Conservation (phyloP, 768 basidiomycete species). For the Lentinula sp. region DNA sequence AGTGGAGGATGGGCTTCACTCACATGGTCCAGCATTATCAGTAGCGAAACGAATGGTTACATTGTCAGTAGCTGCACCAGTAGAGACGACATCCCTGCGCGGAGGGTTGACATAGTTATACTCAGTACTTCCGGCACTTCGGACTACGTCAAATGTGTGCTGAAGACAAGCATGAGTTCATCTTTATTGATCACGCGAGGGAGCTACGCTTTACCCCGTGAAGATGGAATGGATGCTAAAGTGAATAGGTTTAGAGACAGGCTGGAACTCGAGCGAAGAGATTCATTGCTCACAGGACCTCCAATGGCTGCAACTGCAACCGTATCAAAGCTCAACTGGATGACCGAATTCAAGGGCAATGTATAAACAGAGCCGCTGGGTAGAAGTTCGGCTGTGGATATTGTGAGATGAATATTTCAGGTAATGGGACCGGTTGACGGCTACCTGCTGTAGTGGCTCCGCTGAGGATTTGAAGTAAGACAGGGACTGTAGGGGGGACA, state of each 20-base stretch:
- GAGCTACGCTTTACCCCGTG: conserved; percentile 18
- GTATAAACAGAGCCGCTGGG: conserved; percentile 28
- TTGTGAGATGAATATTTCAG: background rate
- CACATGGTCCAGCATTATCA: conserved; percentile 5
- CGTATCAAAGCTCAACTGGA: conserved; percentile 29
- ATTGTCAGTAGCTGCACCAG: conserved; percentile 15
- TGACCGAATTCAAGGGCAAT: conserved; percentile 31
- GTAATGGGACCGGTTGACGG: background rate
- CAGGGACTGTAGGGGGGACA: conserved; percentile 29
- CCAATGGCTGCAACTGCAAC: conserved; percentile 17
- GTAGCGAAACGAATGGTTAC: conserved; percentile 41
- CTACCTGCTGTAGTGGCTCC: conserved; percentile 26
- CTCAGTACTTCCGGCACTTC: conserved; percentile 18
- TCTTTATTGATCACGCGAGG: background rate
- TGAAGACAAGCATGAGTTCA: background rate
- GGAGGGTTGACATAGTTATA: conserved; percentile 40
- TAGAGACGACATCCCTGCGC: conserved; percentile 18
- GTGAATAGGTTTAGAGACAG: background rate
- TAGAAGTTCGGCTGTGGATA: conserved; percentile 14
- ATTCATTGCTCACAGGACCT: conserved; percentile 10
- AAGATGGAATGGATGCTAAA: conserved; percentile 28
- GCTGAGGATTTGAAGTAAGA: conserved; percentile 37
- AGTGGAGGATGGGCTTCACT: background rate
- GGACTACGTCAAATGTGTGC: conserved; percentile 18
- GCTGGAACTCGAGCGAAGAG: background rate